Conservation (phyloP, 106 monocot genomes). For the Triglochin maritima region DNA sequence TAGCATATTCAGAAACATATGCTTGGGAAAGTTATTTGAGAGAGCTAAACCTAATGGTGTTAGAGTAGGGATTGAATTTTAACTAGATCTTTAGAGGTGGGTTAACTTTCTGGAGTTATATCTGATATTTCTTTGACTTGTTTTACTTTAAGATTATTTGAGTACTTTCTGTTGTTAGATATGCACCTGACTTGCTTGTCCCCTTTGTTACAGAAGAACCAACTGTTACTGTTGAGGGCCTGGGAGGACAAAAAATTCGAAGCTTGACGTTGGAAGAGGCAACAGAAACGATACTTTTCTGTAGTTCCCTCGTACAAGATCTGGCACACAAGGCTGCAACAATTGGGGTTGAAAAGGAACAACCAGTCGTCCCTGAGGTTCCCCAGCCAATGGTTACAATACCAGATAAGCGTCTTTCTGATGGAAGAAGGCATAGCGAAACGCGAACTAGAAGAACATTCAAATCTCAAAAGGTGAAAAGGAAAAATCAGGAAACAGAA, state of each 20-base stretch:
- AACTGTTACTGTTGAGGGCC: slow-evolving; percentile 33
- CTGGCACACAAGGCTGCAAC: slow-evolving; percentile 67
- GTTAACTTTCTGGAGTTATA: no score
- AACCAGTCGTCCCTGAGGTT: slow-evolving; percentile 5
- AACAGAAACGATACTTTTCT: slow-evolving; percentile 79
- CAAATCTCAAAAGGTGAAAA: slow-evolving; percentile 28
- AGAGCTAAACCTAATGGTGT: no score
- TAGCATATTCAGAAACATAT: no score
- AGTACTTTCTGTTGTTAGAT: no score
- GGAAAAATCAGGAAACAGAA: slow-evolving; percentile 30
- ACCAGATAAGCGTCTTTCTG: slow-evolving; percentile 17
- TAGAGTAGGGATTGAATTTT: no score
- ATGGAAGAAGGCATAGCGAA: slow-evolving; percentile 15
- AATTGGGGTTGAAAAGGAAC: slow-evolving; percentile 61
- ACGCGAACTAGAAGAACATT: slow-evolving; percentile 9
- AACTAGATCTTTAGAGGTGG: no score
- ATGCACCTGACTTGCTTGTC: no score
- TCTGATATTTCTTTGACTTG: no score
- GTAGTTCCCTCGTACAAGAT: slow-evolving; percentile 87
- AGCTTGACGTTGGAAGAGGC: slow-evolving; percentile 79
- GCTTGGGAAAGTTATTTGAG: no score
- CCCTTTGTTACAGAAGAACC: slow-evolving; percentile 30
- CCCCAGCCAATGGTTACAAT: slow-evolving; percentile 23
- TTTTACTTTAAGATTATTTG: no score
- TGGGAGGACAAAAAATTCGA: slow-evolving; percentile 26